Evolutionary conservation across 2,329 filamentous ascomycete genomes (phyloP).

Genomic region (Claviceps monticola): DNA sequence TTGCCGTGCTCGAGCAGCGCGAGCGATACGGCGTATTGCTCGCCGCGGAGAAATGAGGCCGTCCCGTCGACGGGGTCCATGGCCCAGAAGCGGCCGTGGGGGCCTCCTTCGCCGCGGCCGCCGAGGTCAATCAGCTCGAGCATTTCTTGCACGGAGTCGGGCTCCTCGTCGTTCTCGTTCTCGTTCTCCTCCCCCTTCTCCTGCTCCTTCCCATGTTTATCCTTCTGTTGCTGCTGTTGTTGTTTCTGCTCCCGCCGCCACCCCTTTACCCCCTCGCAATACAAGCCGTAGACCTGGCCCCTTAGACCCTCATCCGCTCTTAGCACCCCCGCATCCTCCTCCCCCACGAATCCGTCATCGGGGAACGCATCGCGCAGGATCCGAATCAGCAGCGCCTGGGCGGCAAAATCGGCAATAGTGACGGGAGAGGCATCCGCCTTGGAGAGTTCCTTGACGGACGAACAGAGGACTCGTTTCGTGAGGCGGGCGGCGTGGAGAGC

Average conservation of each 20-base stretch:
- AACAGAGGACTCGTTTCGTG: slow-evolving; percentile 34
- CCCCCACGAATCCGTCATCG: slow-evolving; percentile 43
- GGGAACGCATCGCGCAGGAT: slow-evolving; percentile 40
- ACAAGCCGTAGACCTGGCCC: slow-evolving; percentile 41
- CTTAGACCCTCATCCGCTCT: slow-evolving; percentile 32
- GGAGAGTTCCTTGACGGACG: slow-evolving; percentile 33
- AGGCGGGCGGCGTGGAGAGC: slow-evolving; percentile 42
- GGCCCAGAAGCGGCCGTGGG: slow-evolving; percentile 37
- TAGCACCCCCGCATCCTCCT: slow-evolving; percentile 42
- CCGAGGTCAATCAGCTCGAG: slow-evolving; percentile 48
- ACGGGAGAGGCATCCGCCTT: slow-evolving; percentile 47
- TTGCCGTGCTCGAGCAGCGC: slow-evolving; percentile 42
- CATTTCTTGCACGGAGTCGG: slow-evolving; percentile 34
- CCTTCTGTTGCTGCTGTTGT: neutral
- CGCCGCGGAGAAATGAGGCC: slow-evolving; percentile 42
- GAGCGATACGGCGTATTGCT: slow-evolving; percentile 50
- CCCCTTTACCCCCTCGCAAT: slow-evolving; percentile 17
- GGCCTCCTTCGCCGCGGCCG: slow-evolving; percentile 24
- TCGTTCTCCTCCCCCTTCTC: neutral
- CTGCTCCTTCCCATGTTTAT: neutral
- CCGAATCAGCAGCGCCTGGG: slow-evolving; percentile 46
- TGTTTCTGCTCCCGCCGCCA: slow-evolving; percentile 1
- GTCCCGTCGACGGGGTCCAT: slow-evolving; percentile 54
- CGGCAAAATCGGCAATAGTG: slow-evolving; percentile 49
- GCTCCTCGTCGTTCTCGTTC: neutral